Conservation (phyloP, 2,329 filamentous ascomycete species). For the Diaporthe citrichinensis region DNA sequence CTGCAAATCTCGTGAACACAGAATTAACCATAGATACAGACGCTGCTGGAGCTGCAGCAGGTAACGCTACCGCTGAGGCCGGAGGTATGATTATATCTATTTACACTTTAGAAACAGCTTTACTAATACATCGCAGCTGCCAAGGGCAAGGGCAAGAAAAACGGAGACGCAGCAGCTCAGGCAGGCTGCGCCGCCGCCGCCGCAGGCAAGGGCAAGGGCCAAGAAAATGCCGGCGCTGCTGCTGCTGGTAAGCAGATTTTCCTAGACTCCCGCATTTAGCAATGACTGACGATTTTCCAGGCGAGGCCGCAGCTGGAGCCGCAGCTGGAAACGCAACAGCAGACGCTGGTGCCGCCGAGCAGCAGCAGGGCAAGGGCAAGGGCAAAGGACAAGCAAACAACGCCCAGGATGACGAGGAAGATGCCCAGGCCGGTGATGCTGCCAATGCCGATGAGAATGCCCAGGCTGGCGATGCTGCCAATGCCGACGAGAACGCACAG, state of each 20-base stretch:
- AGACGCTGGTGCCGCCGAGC: constrained; percentile 4
- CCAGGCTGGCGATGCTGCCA: too few relatives aligned
- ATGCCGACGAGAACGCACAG: too few relatives aligned
- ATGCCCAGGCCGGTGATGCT: background rate
- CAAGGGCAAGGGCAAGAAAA: background rate
- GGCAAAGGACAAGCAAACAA: constrained; percentile 13
- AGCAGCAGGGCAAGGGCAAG: constrained; percentile 2
- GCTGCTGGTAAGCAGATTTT: background rate
- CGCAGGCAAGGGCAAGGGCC: constrained; percentile 7
- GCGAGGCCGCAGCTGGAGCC: too few relatives aligned
- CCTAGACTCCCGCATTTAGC: too few relatives aligned
- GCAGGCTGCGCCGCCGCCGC: background rate
- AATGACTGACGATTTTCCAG: too few relatives aligned
- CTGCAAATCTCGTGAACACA: background rate
- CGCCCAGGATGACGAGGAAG: background rate
- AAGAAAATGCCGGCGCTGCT: background rate
- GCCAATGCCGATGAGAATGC: too few relatives aligned
- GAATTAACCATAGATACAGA: background rate
- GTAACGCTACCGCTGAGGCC: background rate
- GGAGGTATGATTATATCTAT: background rate
- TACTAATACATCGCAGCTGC: background rate
- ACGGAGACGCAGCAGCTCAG: background rate
- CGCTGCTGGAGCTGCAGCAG: constrained; percentile 6
- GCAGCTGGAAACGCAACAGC: constrained; percentile 9
- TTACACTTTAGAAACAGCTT: background rate